phyloP scores from a whole-genome alignment of 2,329 filamentous ascomycete genomes.

The Venturia pyrina region DNA sequence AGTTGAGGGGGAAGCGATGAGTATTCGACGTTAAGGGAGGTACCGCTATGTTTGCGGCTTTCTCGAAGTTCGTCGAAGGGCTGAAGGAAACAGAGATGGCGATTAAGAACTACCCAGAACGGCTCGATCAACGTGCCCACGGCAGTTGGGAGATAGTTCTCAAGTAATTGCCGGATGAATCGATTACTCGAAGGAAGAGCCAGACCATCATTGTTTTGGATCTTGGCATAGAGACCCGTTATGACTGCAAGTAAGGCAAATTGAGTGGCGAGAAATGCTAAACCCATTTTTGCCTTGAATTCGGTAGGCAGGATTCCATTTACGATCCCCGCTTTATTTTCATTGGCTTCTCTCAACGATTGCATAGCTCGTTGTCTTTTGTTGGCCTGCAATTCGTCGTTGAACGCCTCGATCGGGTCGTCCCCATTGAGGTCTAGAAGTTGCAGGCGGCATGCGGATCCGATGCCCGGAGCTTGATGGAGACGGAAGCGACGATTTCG shows the following conservation, averaged over 20 bases:
- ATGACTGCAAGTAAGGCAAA: slow-evolving; percentile 11
- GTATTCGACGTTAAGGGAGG: slow-evolving; percentile 39
- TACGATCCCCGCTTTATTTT: slow-evolving; percentile 11
- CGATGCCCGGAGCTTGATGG: too few species aligned
- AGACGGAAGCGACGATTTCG: not conserved
- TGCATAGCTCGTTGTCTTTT: not conserved
- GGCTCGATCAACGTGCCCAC: slow-evolving; percentile 49
- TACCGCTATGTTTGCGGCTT: too few species aligned
- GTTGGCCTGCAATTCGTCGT: not conserved
- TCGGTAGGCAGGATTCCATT: slow-evolving; percentile 20
- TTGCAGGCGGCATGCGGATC: not conserved
- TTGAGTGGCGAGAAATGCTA: slow-evolving; percentile 17
- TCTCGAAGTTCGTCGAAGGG: slow-evolving; percentile 42
- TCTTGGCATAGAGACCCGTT: slow-evolving; percentile 16
- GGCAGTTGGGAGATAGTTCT: slow-evolving; percentile 44
- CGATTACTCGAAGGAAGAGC: slow-evolving; percentile 25
- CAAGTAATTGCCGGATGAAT: slow-evolving; percentile 31
- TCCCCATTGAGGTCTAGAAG: not conserved
- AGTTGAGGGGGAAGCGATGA: slow-evolving; percentile 48
- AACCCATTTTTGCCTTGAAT: slow-evolving; percentile 17
- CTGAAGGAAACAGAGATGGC: slow-evolving; percentile 43
- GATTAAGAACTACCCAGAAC: slow-evolving; percentile 45
- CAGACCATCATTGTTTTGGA: slow-evolving; percentile 18
- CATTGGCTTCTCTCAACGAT: not conserved
- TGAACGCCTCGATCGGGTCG: not conserved